Conservation (phyloP, 208 protist species). For the Trypanosoma congolense region DNA sequence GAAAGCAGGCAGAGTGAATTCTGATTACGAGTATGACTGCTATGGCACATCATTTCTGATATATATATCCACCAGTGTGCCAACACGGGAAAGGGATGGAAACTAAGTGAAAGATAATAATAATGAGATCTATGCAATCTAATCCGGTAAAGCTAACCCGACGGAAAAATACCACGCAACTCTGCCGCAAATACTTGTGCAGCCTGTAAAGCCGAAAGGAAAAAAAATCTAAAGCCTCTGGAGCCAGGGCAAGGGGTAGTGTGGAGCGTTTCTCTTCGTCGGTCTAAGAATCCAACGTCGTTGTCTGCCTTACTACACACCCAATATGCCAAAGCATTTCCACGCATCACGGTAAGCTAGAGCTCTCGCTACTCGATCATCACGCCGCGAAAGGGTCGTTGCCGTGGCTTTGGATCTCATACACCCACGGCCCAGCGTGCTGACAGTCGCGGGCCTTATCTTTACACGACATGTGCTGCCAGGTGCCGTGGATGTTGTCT, state of each 20-base stretch:
- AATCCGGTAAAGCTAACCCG: background rate
- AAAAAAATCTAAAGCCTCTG: no score
- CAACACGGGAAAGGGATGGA: no score
- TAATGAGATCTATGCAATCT: slow-evolving; percentile 14
- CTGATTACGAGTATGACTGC: no score
- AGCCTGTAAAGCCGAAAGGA: background rate
- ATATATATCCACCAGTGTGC: no score
- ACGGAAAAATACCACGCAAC: background rate
- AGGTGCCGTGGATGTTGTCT: slow-evolving; percentile 12
- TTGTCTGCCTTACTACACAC: background rate
- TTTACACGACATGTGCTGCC: slow-evolving; percentile 22
- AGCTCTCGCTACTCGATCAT: slow-evolving; percentile 20
- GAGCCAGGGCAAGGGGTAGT: no score
- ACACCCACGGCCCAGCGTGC: slow-evolving; percentile 14
- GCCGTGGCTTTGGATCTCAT: slow-evolving; percentile 12
- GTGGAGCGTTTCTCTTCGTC: no score
- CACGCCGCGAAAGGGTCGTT: slow-evolving; percentile 18
- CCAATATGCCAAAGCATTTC: slow-evolving; percentile 5
- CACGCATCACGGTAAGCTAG: slow-evolving; percentile 20
- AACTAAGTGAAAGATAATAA: no score
- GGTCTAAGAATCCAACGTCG: no score
- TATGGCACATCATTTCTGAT: no score
- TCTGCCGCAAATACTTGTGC: background rate
- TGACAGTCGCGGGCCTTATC: slow-evolving; percentile 13
- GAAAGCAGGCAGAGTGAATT: no score